Base-by-base conservation (phyloP, 352 stramenopile species). In the Saprolegnia diclina region DNA sequence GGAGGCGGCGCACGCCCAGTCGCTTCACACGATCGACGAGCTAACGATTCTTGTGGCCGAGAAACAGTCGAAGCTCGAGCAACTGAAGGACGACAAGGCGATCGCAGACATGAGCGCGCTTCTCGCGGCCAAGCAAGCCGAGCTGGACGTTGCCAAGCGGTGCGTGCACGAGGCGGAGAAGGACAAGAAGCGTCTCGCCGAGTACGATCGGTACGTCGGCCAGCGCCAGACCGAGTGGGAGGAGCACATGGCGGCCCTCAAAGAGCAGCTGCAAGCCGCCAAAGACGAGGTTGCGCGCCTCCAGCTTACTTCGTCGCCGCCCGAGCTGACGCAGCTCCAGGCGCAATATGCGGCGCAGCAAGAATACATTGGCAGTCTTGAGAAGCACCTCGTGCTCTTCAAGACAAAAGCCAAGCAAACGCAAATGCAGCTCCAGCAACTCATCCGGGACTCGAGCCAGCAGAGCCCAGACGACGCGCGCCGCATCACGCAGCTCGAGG, bases 321-420 rank as follows among this genome's bases (percentile, higher is more conserved):
- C 21, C 32, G 63, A 61, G 40, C n/a, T 69, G 24, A 14, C 46
- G 53, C 85, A 87, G 44, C 54, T 93, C 24, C 85, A 89, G 14
- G 75, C 86, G 6, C 80, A 75, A 21, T 81, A 72, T 38, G 80
- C 90, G 68, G 89, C 90, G 74, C 91, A 94, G 66, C 81, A 91
- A 73, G 83, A 88, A 71, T 94, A 92, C 75, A 92, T 94, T 18
- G 75, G 77, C 0, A 84, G 90, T 16, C 67, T 92, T 21, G 86
- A 94, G 69, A 94, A 91, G 65, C 84, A 94, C 71, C 37, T 94
- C 5, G 82, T 92, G 50, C 90, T 94, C 61, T 94, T 91, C 82
- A 92, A 94, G 64, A 81, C 82, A 19, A 94, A 94, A 61, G 82
- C 84, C 35, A 91, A 94, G 67, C 84, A 94, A 66, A 88, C 91